A percentile compares a stretch with the other conserved stretches of the same genome.
Conservation (phyloP, 2,329 filamentous ascomycete species). For the Lizonia empirigonia region DNA sequence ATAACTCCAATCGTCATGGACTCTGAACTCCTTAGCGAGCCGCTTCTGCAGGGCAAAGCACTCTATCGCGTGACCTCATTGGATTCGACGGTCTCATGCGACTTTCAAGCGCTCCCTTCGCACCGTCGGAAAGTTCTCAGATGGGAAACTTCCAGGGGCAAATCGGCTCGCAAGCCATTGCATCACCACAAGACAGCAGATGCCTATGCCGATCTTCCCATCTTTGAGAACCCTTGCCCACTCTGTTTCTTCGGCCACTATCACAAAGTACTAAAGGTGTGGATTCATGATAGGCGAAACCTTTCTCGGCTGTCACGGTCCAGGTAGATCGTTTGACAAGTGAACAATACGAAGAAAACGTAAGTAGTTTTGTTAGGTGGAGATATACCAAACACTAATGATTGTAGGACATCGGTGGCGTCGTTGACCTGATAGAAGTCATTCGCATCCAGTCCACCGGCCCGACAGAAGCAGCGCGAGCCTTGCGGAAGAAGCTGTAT, state of each 20-base stretch:
- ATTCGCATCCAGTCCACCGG: conserved; percentile 88
- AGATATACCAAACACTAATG: neutral
- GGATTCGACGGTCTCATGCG: conserved; percentile 10
- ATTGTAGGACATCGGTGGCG: conserved; percentile 71
- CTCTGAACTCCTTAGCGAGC: conserved; percentile 14
- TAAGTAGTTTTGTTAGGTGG: conserved; percentile 9
- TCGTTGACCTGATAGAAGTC: conserved; percentile 92
- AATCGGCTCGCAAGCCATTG: conserved; percentile 21
- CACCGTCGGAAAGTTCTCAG: conserved; percentile 7
- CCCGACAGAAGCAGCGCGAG: conserved; percentile 85
- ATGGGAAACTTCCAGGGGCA: neutral
- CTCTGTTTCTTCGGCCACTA: conserved; percentile 35
- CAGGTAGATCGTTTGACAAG: conserved; percentile 89
- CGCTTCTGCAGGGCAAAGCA: conserved; percentile 17
- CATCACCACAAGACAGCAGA: conserved; percentile 34
- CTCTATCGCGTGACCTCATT: conserved; percentile 23
- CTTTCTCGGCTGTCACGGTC: conserved; percentile 91
- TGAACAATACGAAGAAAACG: conserved; percentile 85
- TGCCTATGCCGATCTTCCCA: conserved; percentile 31
- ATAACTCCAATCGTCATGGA: conserved; percentile 18
- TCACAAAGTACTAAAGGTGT: conserved; percentile 33
- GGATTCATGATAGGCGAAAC: conserved; percentile 60
- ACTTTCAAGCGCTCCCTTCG: conserved; percentile 7
- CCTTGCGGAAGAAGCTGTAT: conserved; percentile 91
- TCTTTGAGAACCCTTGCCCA: conserved; percentile 38